Percentiles rank a stretch among this genome's conserved stretches.
These are phyloP conservation scores for Emergomyces pasteurianus DNA, from an alignment of 2,329 filamentous ascomycete species.

Conservation along the genomic window DNA sequence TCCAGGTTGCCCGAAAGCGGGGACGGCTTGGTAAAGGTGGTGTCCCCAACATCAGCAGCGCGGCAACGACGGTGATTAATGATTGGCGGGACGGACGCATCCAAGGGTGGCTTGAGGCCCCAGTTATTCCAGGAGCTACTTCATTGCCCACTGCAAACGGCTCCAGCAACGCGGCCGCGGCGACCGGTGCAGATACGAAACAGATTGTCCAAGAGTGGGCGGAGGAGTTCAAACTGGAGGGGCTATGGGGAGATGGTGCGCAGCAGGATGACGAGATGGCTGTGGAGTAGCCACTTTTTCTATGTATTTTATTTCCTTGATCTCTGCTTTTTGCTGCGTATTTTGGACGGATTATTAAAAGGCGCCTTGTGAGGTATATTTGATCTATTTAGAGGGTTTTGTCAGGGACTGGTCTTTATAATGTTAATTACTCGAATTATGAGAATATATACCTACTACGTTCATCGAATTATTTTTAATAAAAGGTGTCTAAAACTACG, in stretches of 20 bases:
- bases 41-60: slow-evolving; percentile 74
- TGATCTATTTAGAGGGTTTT: neutral
- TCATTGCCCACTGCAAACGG: slow-evolving; percentile 22
- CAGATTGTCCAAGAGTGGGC: slow-evolving; percentile 88
- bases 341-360: neutral
- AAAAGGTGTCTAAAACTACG: neutral
- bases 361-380: neutral
- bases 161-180: slow-evolving; percentile 20
- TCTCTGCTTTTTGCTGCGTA: neutral
- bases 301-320: neutral
- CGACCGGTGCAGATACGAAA: slow-evolving; percentile 53
- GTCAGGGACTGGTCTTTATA: neutral
- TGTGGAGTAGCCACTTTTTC: slow-evolving; percentile 22
- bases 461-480: neutral
- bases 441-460: neutral
- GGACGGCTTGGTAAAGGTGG: slow-evolving; percentile 81
- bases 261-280: slow-evolving; percentile 28
- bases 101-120: slow-evolving; percentile 79
- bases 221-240: slow-evolving; percentile 88
- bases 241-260: slow-evolving; percentile 65
- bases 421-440: slow-evolving; percentile 1
- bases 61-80: slow-evolving; percentile 86
- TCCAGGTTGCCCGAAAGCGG: slow-evolving; percentile 89
- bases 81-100: slow-evolving; percentile 95
- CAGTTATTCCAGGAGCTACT: slow-evolving; percentile 49